Conservation (phyloP, 2,329 filamentous ascomycete genomes). For the Leptographium procerum region DNA sequence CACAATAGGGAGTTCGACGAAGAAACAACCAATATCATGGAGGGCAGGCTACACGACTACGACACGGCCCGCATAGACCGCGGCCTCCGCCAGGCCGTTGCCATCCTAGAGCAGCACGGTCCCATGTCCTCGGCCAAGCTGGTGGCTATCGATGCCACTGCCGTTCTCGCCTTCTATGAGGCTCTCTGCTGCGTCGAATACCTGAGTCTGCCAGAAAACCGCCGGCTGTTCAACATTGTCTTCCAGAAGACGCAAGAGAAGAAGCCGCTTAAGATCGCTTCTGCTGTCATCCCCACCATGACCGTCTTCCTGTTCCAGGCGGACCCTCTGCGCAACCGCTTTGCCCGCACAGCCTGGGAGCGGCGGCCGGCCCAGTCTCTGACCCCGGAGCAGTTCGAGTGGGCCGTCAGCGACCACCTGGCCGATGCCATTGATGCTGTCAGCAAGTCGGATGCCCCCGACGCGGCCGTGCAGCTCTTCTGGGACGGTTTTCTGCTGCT, state of each 20-base stretch:
- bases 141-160: constrained; percentile 37
- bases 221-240: constrained; percentile 62
- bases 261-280: constrained; percentile 64
- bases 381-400: constrained; percentile 68
- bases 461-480: constrained; percentile 51
- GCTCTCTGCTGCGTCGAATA: constrained; percentile 76
- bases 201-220: constrained; percentile 43
- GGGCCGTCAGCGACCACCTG: constrained; percentile 69
- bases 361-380: constrained; percentile 50
- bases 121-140: constrained; percentile 36
- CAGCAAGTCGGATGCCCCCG: constrained; percentile 33
- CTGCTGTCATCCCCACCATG: constrained; percentile 67
- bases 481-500: constrained; percentile 72
- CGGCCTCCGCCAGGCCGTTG: constrained; percentile 37
- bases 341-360: constrained; percentile 60
- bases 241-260: constrained; percentile 72
- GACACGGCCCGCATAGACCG: constrained; percentile 22
- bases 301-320: constrained; percentile 73
- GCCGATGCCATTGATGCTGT: constrained; percentile 53
- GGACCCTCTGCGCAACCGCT: constrained; percentile 50
- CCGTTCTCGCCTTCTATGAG: constrained; percentile 77
- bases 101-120: constrained; percentile 32
- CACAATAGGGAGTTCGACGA: constrained; percentile 28
- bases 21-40: constrained; percentile 26
- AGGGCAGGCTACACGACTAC: constrained; percentile 26